A percentile compares a stretch with the other conserved stretches of the same genome.
These are phyloP conservation scores for Colletotrichum tropicale DNA, from an alignment of 2,329 filamentous ascomycete species.

Conservation along the genomic window DNA sequence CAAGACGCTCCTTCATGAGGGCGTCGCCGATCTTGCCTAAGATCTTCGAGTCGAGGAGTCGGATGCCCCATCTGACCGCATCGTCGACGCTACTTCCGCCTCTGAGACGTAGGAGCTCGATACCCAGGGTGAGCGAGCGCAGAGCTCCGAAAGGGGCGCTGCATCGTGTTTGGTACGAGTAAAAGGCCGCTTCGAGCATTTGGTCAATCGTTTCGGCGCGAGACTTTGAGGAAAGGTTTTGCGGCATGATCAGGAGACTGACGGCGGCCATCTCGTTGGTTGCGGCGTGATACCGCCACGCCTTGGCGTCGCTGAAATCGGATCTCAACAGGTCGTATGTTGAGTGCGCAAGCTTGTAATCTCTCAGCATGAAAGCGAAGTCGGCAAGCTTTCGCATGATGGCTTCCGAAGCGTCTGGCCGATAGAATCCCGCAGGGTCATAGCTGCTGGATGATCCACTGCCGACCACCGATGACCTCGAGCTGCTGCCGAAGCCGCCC, in stretches of 20 bases:
- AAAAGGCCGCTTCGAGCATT: constrained; percentile 87
- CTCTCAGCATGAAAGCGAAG: constrained; percentile 94
- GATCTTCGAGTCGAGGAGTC: constrained; percentile 79
- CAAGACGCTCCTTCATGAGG: constrained; percentile 84
- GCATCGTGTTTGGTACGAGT: constrained; percentile 90
- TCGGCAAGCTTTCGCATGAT: constrained; percentile 93
- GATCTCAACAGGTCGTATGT: constrained; percentile 89
- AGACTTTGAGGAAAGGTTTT: constrained; percentile 73
- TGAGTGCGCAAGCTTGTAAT: constrained; percentile 90
- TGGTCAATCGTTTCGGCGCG: constrained; percentile 83
- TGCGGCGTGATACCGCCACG: constrained; percentile 93
- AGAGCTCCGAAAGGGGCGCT: constrained; percentile 79
- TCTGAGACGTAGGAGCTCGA: constrained; percentile 83
- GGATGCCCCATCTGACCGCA: constrained; percentile 82
- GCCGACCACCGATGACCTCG: constrained; percentile 61
- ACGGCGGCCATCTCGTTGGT: constrained; percentile 95
- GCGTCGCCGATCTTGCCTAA: constrained; percentile 79
- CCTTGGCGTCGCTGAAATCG: constrained; percentile 94
- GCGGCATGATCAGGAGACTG: constrained; percentile 78
- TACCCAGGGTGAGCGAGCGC: constrained; percentile 74
- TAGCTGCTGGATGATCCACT: constrained; percentile 66
- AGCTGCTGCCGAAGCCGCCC: constrained; percentile 76
- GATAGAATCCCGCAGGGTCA: constrained; percentile 81
- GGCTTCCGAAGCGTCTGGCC: constrained; percentile 83
- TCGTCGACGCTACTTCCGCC: constrained; percentile 84